A percentile compares a stretch with the other conserved stretches of the same genome.
Conservation (phyloP, 2,329 filamentous ascomycete genomes). For the Xylaria sp. region DNA sequence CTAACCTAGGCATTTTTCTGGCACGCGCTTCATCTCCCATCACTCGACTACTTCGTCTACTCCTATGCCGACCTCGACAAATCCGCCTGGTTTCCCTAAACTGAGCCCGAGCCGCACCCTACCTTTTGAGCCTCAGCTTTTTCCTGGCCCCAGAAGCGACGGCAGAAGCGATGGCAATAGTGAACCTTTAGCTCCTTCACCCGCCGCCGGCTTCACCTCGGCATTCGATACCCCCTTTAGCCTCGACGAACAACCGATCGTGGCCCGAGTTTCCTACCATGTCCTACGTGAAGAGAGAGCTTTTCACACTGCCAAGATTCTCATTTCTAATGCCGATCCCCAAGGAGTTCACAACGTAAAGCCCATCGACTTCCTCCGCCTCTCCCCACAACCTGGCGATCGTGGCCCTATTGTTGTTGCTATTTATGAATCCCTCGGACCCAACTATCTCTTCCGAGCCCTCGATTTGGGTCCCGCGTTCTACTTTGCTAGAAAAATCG, state of each 20-base stretch:
- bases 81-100: slow-evolving; percentile 57
- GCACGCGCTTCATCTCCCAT: slow-evolving; percentile 67
- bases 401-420: slow-evolving; percentile 78
- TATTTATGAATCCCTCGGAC: slow-evolving; percentile 82
- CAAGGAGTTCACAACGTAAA: slow-evolving; percentile 80
- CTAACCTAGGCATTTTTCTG: slow-evolving; percentile 70
- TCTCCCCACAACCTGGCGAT: slow-evolving; percentile 76
- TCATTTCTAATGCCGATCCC: slow-evolving; percentile 77
- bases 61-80: slow-evolving; percentile 58
- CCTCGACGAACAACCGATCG: slow-evolving; percentile 70
- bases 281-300: slow-evolving; percentile 85
- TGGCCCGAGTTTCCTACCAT: slow-evolving; percentile 86
- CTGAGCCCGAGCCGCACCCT: slow-evolving; percentile 58
- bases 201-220: slow-evolving; percentile 49
- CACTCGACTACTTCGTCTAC: slow-evolving; percentile 61
- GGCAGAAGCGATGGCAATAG: slow-evolving; percentile 54
- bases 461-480: slow-evolving; percentile 83
- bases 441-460: slow-evolving; percentile 75
- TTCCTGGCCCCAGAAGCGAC: slow-evolving; percentile 54
- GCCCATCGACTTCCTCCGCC: slow-evolving; percentile 80
- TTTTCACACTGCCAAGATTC: slow-evolving; percentile 81
- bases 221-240: slow-evolving; percentile 62
- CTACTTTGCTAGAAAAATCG: slow-evolving; percentile 66
- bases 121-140: slow-evolving; percentile 55
- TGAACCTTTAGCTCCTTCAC: slow-evolving; percentile 54